These are phyloP conservation scores for Naematelia aurantialba DNA, from an alignment of 768 basidiomycete species.

Conservation along the genomic window DNA sequence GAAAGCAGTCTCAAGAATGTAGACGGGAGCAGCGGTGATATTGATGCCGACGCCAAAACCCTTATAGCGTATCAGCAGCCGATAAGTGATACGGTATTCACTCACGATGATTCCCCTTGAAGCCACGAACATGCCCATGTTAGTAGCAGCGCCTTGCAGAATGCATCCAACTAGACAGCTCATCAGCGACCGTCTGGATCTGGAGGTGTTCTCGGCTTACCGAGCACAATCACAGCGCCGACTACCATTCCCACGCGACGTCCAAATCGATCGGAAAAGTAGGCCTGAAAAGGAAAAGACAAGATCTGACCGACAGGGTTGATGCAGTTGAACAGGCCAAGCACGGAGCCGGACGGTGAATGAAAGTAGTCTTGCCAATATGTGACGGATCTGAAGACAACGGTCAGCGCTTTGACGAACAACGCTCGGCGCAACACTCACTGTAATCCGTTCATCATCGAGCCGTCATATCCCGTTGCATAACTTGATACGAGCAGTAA, in stretches of 20 bases:
- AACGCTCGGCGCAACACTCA: conserved; percentile 61
- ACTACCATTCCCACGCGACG: conserved; percentile 55
- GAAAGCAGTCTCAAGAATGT: conserved; percentile 77
- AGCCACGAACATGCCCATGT: conserved; percentile 28
- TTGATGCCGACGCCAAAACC: conserved; percentile 61
- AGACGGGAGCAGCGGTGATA: conserved; percentile 71
- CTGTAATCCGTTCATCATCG: conserved; percentile 44
- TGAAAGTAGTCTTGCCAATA: conserved; percentile 19
- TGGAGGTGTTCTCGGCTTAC: no score
- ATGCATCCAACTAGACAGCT: conserved; percentile 24
- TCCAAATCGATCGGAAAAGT: conserved; percentile 40
- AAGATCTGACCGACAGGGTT: background rate
- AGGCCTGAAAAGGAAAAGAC: background rate
- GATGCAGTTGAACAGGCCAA: background rate
- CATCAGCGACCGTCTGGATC: no score
- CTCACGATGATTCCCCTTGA: conserved; percentile 47
- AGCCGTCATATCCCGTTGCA: background rate
- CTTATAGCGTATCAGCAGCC: no score
- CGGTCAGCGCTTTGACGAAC: conserved; percentile 57
- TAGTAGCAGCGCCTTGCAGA: conserved; percentile 25
- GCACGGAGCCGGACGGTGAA: background rate
- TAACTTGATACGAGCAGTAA: no score
- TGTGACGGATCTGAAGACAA: conserved; percentile 52
- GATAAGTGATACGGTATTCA: no score
- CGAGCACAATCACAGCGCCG: conserved; percentile 4